Evolutionary conservation across 1,284 basidiomycete species (phyloP), one percentile per base, ranked within the genome.

Genomic region (Cryptococcus floricola): DNA sequence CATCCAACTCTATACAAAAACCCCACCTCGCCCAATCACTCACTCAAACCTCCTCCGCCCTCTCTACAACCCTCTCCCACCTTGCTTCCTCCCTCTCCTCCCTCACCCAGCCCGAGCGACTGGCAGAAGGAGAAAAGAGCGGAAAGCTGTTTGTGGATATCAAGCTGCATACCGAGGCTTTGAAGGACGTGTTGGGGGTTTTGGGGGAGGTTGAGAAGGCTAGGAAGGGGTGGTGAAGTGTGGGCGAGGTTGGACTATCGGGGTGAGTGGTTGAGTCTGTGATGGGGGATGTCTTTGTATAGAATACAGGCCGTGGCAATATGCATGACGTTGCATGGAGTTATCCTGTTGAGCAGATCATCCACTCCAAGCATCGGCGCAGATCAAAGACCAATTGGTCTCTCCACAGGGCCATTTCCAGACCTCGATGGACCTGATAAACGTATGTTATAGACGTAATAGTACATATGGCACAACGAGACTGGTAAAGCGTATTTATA

Each of bases 81-180:
- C 57, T 57, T 0, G 45, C 57, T n/a, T 16, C 37, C 31, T 54
- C 57, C n/a, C 45, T 28, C 53, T 16, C 34, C 43, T 28, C 61
- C 67, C 18, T 61, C 70, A 14, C 52, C n/a, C 51, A 50, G 39
- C 57, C 23, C 18, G 18, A 27, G 27, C 9, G 27, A 10, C 25
- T 47, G 23, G 39, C 42, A 46, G 19, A 44, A 43, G 52, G 47
- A 19, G 52, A 50, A 14, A 59, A 65, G 34, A 53, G 56, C 16
- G 60, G 63, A 23, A 58, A 62, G 27, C 69, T 59, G 48, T 71
- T 71, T 53, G 66, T 71, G 18, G 67, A 72, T 56, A 51, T 70
- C 53, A 72, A 72, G 51, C 42, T 70, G 9, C 70, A 72, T 49
- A 70, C 68, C 14, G 68, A 72, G 51, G 70, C 70, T 8, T 68